Conservation (phyloP, 75 land plant genomes). For the Sequoiadendron giganteum region DNA sequence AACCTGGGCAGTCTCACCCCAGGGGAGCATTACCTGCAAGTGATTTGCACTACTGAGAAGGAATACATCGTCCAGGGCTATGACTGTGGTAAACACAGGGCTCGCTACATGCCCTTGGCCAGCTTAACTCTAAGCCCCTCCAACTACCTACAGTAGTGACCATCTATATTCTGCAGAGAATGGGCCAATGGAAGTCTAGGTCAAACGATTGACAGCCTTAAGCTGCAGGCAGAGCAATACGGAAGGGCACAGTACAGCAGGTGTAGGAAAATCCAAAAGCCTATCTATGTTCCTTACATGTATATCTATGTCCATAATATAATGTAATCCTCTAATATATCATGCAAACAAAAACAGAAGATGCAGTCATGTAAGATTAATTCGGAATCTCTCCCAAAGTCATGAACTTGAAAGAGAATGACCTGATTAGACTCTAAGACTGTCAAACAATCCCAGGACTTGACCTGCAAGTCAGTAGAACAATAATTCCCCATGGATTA, state of each 20-base stretch:
- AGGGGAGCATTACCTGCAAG: neutral
- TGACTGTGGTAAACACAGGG: neutral
- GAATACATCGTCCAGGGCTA: neutral
- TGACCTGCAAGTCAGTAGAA: slow-evolving; percentile 1
- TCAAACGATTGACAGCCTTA: neutral
- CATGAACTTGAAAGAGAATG: neutral
- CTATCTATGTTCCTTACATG: neutral
- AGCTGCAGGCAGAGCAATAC: neutral
- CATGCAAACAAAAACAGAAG: neutral
- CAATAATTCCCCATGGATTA: neutral
- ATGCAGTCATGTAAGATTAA: neutral
- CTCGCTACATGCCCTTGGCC: neutral
- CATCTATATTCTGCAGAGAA: neutral
- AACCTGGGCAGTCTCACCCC: neutral
- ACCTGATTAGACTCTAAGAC: neutral
- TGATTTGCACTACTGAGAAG: neutral
- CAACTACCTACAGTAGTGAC: neutral
- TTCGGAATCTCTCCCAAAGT: neutral
- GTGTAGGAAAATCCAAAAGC: neutral
- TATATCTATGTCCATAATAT: neutral
- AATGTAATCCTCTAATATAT: neutral
- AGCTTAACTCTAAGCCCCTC: neutral
- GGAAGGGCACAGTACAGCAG: neutral
- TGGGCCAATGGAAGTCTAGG: neutral
- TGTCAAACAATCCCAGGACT: neutral